Evolutionary conservation across 257 asterid species (phyloP), one percentile per base, ranked within the genome.

Genomic region (Lycium ferocissimum): DNA sequence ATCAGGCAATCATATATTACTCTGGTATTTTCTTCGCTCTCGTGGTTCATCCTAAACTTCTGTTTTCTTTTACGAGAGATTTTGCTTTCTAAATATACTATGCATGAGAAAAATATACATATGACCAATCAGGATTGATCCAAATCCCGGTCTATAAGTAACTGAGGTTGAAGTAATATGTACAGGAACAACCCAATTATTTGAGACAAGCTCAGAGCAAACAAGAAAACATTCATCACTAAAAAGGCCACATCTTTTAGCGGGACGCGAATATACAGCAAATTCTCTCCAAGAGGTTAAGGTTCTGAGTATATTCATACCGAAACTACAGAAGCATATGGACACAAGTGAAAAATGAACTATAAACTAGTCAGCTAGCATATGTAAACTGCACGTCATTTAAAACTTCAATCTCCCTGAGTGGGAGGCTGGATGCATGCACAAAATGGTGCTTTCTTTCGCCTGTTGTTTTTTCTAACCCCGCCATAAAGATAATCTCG

Each of bases 401-500:
- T 83, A 51, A 47, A 59, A 59, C 20, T 84, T 87, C 69, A 89
- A 63, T 89, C 90, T 73, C 88, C 92, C 53, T 83, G 76, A 3
- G 91, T 89, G 22, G 90, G 87, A 62, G 91, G 92, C 86, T 78
- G 86, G 81, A 91, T 81, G 59, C 94, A 91, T 53, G 88, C 88
- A 61, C 94, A 91, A 49, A 87, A 89, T 14, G 79, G 84, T 26
- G 86, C 75, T 85, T 87, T 92, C 89, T 92, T 92, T 58, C 66
- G 86, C 81, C 85, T 85, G 61, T 83, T 87, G 66, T 49, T 82
- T 35, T 88, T 66, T 79, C 87, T 84, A 17, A 83, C 82, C 7
- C 80, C 86, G 7, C 94, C 93, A n/a, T 89, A 89, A n/a, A 92
- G 86, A 87, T 88, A 92, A 85, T 92, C 93, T 66, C 84, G 82